phyloP scores from a whole-genome alignment of 2,329 filamentous ascomycete species.

The Ascomycota sp. region DNA sequence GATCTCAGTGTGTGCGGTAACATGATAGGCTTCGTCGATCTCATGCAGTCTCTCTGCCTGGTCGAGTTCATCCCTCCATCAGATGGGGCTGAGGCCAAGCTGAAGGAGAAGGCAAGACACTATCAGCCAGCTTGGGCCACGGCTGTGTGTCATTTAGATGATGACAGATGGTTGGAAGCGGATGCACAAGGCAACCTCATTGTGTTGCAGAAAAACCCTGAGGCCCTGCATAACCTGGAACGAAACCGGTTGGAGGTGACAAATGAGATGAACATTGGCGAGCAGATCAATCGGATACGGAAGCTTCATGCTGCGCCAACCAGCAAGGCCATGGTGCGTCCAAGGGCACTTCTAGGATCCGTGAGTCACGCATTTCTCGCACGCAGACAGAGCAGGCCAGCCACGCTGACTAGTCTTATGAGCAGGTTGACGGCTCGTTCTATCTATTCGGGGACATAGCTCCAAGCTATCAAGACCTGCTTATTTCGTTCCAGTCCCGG shows the following conservation, averaged over 20 bases:
- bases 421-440: conserved; percentile 68
- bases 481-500: conserved; percentile 60
- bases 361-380: conserved; percentile 27
- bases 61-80: conserved; percentile 46
- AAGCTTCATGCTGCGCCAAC: conserved; percentile 47
- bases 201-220: conserved; percentile 52
- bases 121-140: conserved; percentile 70
- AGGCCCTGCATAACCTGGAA: conserved; percentile 55
- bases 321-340: conserved; percentile 47
- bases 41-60: conserved; percentile 82
- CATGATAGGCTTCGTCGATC: conserved; percentile 65
- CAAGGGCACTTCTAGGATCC: conserved; percentile 74
- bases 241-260: conserved; percentile 48
- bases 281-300: conserved; percentile 81
- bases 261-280: conserved; percentile 69
- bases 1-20: conserved; percentile 56
- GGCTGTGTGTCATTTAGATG: conserved; percentile 50
- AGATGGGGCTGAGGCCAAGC: conserved; percentile 34
- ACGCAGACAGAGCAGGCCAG: no score
- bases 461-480: conserved; percentile 49
- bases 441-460: conserved; percentile 75
- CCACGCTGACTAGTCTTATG: conserved; percentile 3
- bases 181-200: conserved; percentile 79
- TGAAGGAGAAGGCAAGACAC: conserved; percentile 61
- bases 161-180: conserved; percentile 58